Evolutionary conservation across 805 yeast genomes (phyloP).

Genomic region (Zygotorulaspora danielsina): DNA sequence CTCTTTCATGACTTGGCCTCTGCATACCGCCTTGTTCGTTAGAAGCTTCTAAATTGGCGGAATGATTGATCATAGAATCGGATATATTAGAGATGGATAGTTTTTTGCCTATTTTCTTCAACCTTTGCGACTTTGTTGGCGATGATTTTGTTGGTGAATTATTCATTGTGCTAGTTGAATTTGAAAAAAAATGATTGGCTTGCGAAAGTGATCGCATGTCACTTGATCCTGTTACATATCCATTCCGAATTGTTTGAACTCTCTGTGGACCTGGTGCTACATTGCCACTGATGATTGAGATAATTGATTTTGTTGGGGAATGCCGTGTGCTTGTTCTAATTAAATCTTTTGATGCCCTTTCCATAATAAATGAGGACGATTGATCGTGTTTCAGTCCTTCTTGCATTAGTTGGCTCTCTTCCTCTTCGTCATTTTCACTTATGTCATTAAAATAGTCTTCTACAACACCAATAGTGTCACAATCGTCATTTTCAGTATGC

Average conservation of each 20-base stretch:
- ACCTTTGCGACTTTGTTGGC: constrained; percentile 28
- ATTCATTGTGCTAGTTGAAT: constrained; percentile 4
- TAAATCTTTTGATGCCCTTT: constrained; percentile 16
- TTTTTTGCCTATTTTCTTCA: constrained; percentile 31
- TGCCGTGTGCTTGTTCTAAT: constrained; percentile 22
- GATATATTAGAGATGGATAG: constrained; percentile 32
- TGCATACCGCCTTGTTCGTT: constrained; percentile 6
- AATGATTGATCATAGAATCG: constrained; percentile 18
- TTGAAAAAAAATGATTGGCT: constrained; percentile 6
- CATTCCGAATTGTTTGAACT: constrained; percentile 14
- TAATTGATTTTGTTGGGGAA: constrained; percentile 35
- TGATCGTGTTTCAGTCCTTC: constrained; percentile 26
- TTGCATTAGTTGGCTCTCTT: constrained; percentile 19
- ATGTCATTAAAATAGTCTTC: constrained; percentile 27
- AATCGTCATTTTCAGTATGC: constrained; percentile 2
- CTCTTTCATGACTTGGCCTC: constrained; percentile 21
- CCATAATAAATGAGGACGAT: constrained; percentile 17
- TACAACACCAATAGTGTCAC: constrained; percentile 29
- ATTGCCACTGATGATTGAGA: constrained; percentile 27
- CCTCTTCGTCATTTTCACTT: constrained; percentile 11
- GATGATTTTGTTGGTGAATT: constrained; percentile 25
- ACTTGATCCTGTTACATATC: constrained; percentile 6
- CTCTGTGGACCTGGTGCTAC: constrained; percentile 19
- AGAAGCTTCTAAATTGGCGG: constrained; percentile 6
- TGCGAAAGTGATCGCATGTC: constrained; percentile 28